Base-by-base conservation (phyloP, 352 stramenopile genomes). In the Pythium dissimile region DNA sequence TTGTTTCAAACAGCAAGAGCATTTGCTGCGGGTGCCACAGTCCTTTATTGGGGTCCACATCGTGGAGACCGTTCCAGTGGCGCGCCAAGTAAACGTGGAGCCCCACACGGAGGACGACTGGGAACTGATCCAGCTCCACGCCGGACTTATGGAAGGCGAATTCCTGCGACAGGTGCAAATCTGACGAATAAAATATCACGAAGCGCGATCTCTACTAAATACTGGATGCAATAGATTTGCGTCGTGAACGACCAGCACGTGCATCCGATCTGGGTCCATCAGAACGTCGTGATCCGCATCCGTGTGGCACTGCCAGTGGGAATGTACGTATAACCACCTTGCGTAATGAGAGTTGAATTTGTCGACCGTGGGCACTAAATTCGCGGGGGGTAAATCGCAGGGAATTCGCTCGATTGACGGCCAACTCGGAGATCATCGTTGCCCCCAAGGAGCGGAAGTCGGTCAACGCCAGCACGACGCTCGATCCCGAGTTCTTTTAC, bases 51-150 rank as follows among this genome's bases (percentile, higher is more conserved):
- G 78, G 13, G 86, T 92, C 0, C 81, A 89, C 39, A 67, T 94
- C 13, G 82, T 88, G n/a, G 80, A 92, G 8, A 63, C 68, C 21
- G 59, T 94, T 24, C 75, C 85, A 2, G 75, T 86, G 41, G 85
- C 85, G 23, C 63, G 67, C 8, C 72, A 92, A 32, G 71, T 96
- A 20, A 86, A 89, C 54, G 80, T 96, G 6, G 86, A 96, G 47
- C 88, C 88, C 10, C 84, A 77, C 39, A 93, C 86, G 3, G 59
- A 83, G 1, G 88, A 96, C 59, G 88, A 96, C 64, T 96, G 88
- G 88, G 88, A 96, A 54, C 71, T 96, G 18, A 90, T 96, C 52
- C 86, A 96, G 62, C 53, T 94, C 51, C 86, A 96, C 58, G 84
- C 88, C 0, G 86, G 84, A 2, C 66, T 85, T 31, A 75, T 96